Evolutionary conservation across 495 filamentous ascomycete genomes (phyloP), one percentile per base, ranked within the genome.

Genomic region (Penicillium maclennaniae): DNA sequence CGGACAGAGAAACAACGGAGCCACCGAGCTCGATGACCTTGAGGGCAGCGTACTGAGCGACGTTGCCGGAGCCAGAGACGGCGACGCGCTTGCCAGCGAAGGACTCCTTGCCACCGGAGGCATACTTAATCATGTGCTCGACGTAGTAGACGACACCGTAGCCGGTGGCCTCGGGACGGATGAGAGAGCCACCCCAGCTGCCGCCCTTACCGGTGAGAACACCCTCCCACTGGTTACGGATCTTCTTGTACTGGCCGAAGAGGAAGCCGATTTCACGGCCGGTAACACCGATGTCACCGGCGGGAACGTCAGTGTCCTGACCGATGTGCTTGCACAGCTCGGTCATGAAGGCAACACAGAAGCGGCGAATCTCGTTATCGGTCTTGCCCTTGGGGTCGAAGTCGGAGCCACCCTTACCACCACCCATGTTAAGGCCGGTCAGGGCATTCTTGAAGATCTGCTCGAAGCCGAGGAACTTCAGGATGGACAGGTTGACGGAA

Each of bases 361-460:
- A 98, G 59, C 89, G 89, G 58, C 93, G 89, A 79, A 98, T 97
- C 81, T 98, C 93, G 68, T 83, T 87, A 72, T 98, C 92, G 49
- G 85, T 86, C 83, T 97, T 98, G 79, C 91, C 92, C 83, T 98
- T 98, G 69, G 93, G 93, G 79, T 98, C 91, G 73, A 98, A 98
- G 80, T 98, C 93, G 70, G 93, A 87, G 61, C 93, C 93, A 76
- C 93, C 93, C 81, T 98, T 98, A 63, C 89, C 93, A 78, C 93
- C 93, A 56, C 93, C 93, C 84, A 98, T 97, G 80, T 83, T 93
- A 68, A 97, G 75, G 59, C 93, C 93, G 55, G 93, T 97, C 62
- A 98, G 78, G 57, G 93, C 93, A 91, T 98, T 98, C 86, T 98
- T 98, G 82, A 98, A 97, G 76, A 90, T 93, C 81, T 98, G 93